Evolutionary conservation across 169 alveolate species (phyloP).

Genomic region (Plasmodium yoelii): DNA sequence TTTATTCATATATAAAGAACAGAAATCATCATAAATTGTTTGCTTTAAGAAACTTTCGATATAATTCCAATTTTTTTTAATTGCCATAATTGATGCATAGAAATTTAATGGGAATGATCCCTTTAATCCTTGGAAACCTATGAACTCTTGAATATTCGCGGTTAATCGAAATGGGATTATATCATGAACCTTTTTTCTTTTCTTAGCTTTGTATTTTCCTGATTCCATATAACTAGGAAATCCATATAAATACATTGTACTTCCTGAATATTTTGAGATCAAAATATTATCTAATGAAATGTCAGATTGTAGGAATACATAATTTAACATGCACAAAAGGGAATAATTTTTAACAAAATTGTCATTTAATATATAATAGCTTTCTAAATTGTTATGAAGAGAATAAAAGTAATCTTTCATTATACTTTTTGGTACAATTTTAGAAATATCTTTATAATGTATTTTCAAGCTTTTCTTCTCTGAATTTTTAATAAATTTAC

Average conservation of each 20-base stretch:
- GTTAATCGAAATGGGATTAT: slow-evolving; percentile 67
- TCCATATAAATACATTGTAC: slow-evolving; percentile 43
- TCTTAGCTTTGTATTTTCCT: not conserved
- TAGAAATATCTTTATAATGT: slow-evolving; percentile 48
- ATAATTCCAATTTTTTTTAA: slow-evolving; percentile 24
- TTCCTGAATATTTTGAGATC: slow-evolving; percentile 52
- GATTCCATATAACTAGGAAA: slow-evolving; percentile 41
- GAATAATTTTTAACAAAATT: slow-evolving; percentile 59
- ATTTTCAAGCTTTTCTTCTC: slow-evolving; percentile 29
- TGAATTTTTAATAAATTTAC: slow-evolving; percentile 18
- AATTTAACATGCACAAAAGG: slow-evolving; percentile 66
- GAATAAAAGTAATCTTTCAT: slow-evolving; percentile 58
- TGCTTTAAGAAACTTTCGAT: slow-evolving; percentile 43
- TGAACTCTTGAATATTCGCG: slow-evolving; percentile 54
- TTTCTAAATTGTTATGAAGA: slow-evolving; percentile 43
- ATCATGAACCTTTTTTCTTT: not conserved
- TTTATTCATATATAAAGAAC: slow-evolving; percentile 22
- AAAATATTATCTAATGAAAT: slow-evolving; percentile 43
- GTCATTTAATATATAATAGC: slow-evolving; percentile 23
- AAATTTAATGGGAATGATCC: slow-evolving; percentile 59
- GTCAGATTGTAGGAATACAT: slow-evolving; percentile 28
- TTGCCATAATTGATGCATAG: slow-evolving; percentile 69
- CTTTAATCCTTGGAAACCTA: slow-evolving; percentile 61
- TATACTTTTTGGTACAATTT: slow-evolving; percentile 58
- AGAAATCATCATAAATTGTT: slow-evolving; percentile 53